Evolutionary conservation across 495 filamentous ascomycete species (phyloP), one percentile per base, ranked within the genome.

Genomic region (Penicillium waksmanii): DNA sequence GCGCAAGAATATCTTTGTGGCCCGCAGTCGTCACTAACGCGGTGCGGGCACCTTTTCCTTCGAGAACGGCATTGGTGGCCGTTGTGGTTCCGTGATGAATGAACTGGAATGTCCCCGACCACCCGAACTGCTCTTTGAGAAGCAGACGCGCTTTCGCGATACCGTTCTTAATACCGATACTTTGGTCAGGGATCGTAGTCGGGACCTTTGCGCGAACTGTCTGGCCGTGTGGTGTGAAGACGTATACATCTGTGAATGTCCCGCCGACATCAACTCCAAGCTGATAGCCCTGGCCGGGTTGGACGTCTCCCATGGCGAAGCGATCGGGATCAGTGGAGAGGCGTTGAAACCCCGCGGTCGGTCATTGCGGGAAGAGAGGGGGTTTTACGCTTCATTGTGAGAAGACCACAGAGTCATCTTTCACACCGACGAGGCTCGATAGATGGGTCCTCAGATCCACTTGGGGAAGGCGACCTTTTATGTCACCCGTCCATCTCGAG

Each of bases 241-340:
- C 74, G 48, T 70, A 77, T 3, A 82, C 71, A 50, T 83, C 80
- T 2, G 79, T 83, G 66, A 83, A 83, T 17, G 80, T 82, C 47
- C 80, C 76, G 17, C 74, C 77, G 6, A 79, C 74, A 46, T 79
- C 76, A 7, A 74, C 74, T 9, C 76, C 76, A 5, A 79, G 73
- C 25, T 73, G 69, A 51, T 72, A 73, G 8, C 65, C 67, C 5
- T 63, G 50, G 12, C 56, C 18, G 15, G 23, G 11, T 27, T 48
- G 46, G 2, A 10, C 0, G 46, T 48, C 46, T 27, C 46, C 46
- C 46, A 48, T 48, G 15, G 9, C 4, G 42, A 43, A 43, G 40
- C 40, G 42, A 44, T n/a, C 42, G 42, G 17, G n/a, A 40, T 31
- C 36, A 38, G 15, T 10, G 0, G 5, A n/a, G 11, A 12, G 11